phyloP scores from a whole-genome alignment of 2,329 filamentous ascomycete species.

The Ascosphaera acerosa region DNA sequence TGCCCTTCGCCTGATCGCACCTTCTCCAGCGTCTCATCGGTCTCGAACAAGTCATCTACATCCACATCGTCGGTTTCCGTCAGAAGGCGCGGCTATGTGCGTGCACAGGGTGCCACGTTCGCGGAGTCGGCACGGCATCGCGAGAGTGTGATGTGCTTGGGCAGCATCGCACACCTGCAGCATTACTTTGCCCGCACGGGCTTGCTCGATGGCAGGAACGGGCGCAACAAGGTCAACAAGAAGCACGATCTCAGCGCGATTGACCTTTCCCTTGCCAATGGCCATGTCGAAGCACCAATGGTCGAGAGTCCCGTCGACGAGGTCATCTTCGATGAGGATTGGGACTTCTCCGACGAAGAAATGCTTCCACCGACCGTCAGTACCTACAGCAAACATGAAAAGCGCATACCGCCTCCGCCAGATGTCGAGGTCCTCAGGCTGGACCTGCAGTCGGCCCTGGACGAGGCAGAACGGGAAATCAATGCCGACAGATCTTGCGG shows the following conservation, averaged over 20 bases:
- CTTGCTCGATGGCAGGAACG: slow-evolving; percentile 70
- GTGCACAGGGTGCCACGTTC: slow-evolving; percentile 69
- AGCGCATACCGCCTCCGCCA: slow-evolving; percentile 59
- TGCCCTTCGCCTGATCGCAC: slow-evolving; percentile 20
- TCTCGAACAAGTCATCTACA: slow-evolving; percentile 21
- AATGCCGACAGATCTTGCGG: no score
- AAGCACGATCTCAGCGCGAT: slow-evolving; percentile 17
- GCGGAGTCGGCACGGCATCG: slow-evolving; percentile 70
- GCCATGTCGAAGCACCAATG: no score
- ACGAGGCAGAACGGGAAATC: no score
- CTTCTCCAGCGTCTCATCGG: slow-evolving; percentile 21
- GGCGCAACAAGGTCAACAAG: slow-evolving; percentile 6
- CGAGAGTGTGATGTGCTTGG: slow-evolving; percentile 87
- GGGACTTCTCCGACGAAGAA: slow-evolving; percentile 25
- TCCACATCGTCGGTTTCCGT: slow-evolving; percentile 19
- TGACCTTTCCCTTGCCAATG: no score
- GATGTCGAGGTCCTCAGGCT: slow-evolving; percentile 54
- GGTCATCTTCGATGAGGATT: slow-evolving; percentile 10
- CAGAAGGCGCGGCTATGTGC: slow-evolving; percentile 56
- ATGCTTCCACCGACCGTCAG: slow-evolving; percentile 95
- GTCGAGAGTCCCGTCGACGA: slow-evolving; percentile 27
- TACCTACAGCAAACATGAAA: slow-evolving; percentile 72
- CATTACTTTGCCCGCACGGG: slow-evolving; percentile 96
- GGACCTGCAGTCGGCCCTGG: slow-evolving; percentile 40
- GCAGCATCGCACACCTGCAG: slow-evolving; percentile 89